Percentiles rank a stretch among this genome's conserved stretches.
Conservation (phyloP, 225 moss, liverwort and hornwort genomes). For the Ulota crispa region DNA sequence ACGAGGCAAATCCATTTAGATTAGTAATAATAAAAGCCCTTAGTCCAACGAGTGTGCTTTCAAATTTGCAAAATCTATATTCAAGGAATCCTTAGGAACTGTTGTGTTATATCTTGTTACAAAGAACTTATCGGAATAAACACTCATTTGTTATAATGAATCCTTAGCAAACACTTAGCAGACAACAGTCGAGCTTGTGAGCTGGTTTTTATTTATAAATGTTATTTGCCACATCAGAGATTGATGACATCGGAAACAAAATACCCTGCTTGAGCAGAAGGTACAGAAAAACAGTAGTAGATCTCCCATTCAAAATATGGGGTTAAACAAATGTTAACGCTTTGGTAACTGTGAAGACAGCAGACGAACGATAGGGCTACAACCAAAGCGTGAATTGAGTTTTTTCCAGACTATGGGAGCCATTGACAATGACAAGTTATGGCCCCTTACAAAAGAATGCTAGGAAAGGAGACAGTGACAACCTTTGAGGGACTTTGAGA, state of each 20-base stretch:
- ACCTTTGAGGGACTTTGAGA: slow-evolving; percentile 23
- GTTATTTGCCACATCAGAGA: background rate
- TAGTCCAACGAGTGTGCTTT: background rate
- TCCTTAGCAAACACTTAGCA: background rate
- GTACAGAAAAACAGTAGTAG: background rate
- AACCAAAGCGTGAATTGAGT: slow-evolving; percentile 18
- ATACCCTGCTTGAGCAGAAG: slow-evolving; percentile 16
- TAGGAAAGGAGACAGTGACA: slow-evolving; percentile 30
- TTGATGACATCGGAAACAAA: background rate
- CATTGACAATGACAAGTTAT: background rate
- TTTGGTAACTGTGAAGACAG: background rate
- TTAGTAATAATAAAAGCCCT: background rate
- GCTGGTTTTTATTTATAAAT: background rate
- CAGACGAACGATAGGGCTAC: background rate
- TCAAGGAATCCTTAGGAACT: too few species aligned
- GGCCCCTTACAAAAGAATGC: slow-evolving; percentile 28
- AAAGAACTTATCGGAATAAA: too few species aligned
- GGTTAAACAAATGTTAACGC: slow-evolving; percentile 27
- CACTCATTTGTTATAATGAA: background rate
- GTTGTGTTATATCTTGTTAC: too few species aligned
- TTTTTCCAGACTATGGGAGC: slow-evolving; percentile 1
- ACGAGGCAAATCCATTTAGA: too few species aligned
- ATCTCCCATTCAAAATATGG: slow-evolving; percentile 39
- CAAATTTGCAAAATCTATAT: background rate
- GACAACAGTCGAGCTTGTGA: background rate